Percentiles rank a stretch among this genome's conserved stretches.
These are phyloP conservation scores for Tetradesmus lagerheimii DNA, from an alignment of 139 green algal species.

Conservation along the genomic window DNA sequence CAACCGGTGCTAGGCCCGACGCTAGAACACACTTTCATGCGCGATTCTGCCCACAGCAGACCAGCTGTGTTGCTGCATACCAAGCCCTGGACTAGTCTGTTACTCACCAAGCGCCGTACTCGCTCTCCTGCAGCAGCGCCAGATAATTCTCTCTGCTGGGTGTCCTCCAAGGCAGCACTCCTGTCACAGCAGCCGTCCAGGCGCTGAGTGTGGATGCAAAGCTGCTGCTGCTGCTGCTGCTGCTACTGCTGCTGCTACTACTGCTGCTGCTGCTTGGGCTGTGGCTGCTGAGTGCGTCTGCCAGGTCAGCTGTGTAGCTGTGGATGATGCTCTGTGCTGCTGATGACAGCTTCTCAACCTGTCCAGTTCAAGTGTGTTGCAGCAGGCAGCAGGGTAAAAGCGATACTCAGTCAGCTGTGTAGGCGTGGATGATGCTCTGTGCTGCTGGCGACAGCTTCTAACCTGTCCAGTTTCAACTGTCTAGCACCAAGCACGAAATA, in stretches of 20 bases:
- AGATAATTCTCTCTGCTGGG: constrained; percentile 57
- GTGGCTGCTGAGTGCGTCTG: background rate
- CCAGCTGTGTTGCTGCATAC: background rate
- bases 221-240: constrained; percentile 17
- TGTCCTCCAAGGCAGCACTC: constrained; percentile 52
- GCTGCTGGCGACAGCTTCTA: background rate
- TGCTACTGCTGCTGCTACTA: background rate
- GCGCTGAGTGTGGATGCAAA: background rate
- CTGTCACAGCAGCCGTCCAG: constrained; percentile 42
- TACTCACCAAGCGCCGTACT: constrained; percentile 64
- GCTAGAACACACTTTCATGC: no score
- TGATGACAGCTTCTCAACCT: constrained; percentile 57
- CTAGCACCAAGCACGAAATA: background rate
- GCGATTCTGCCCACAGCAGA: no score
- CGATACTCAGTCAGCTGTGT: no score
- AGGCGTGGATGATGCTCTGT: background rate
- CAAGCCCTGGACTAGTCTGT: background rate
- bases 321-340: constrained; percentile 49
- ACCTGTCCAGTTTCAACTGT: no score
- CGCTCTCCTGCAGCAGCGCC: constrained; percentile 58
- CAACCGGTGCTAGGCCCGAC: no score
- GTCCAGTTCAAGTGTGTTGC: background rate
- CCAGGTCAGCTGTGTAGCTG: constrained; percentile 1
- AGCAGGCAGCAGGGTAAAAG: background rate
- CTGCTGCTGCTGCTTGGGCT: background rate